These are phyloP conservation scores for Leccinum glutinopallens DNA, from an alignment of 1,284 basidiomycete species.

Conservation along the genomic window DNA sequence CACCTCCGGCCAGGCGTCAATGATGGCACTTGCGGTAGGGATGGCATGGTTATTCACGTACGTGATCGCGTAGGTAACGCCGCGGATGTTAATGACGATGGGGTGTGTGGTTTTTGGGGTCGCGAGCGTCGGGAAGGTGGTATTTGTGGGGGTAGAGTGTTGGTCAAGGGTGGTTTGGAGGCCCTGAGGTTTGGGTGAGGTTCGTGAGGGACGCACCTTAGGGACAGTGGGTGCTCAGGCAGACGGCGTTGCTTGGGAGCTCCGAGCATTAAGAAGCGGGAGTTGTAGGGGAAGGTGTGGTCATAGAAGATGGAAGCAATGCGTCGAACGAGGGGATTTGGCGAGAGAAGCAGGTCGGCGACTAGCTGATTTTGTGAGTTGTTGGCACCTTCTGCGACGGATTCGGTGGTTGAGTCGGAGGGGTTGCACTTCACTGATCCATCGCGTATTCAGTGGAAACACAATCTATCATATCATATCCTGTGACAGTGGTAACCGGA, in stretches of 20 bases:
- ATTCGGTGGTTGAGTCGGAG: background rate
- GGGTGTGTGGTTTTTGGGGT: conserved; percentile 49
- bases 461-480: background rate
- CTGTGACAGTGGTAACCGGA: background rate
- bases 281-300: background rate
- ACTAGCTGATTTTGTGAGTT: conserved; percentile 10
- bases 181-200: conserved; percentile 39
- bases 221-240: conserved; percentile 41
- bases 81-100: conserved; percentile 50
- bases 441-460: background rate
- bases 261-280: conserved; percentile 27
- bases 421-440: background rate
- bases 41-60: conserved; percentile 50
- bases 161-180: conserved; percentile 50
- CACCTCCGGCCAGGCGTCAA: conserved; percentile 43
- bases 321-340: conserved; percentile 2
- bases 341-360: conserved; percentile 4
- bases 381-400: background rate
- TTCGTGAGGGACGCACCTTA: conserved; percentile 48
- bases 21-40: conserved; percentile 42
- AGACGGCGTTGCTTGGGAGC: conserved; percentile 14
- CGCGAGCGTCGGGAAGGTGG: conserved; percentile 45
- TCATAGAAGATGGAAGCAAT: background rate
- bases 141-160: conserved; percentile 46
- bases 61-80: conserved; percentile 51